These are phyloP conservation scores for Amauroascus niger DNA, from an alignment of 2,329 filamentous ascomycete genomes.

Conservation along the genomic window DNA sequence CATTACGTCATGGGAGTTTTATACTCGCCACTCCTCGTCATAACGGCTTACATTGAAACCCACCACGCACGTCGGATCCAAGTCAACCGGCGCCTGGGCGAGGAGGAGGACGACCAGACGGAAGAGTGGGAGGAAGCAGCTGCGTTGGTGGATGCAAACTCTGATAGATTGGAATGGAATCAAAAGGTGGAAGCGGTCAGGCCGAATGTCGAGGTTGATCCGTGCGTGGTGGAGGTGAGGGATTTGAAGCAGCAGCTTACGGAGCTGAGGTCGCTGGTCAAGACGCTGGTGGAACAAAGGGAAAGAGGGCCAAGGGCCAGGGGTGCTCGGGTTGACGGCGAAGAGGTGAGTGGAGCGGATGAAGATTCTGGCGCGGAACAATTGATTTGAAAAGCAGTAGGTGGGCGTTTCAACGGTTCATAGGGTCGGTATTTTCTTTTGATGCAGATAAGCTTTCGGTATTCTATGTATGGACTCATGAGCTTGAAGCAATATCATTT, in stretches of 20 bases:
- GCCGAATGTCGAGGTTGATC: slow-evolving; percentile 73
- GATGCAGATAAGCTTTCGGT: not conserved
- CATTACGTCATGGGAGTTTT: slow-evolving; percentile 77
- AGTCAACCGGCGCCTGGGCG: slow-evolving; percentile 65
- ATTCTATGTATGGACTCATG: too few species aligned
- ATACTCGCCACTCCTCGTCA: slow-evolving; percentile 72
- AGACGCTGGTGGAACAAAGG: slow-evolving; percentile 41
- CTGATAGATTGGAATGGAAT: slow-evolving; percentile 68
- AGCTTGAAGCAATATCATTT: too few species aligned
- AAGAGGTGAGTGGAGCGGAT: not conserved
- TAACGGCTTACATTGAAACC: slow-evolving; percentile 65
- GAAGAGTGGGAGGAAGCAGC: slow-evolving; percentile 89
- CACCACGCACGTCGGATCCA: slow-evolving; percentile 56
- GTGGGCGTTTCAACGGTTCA: not conserved
- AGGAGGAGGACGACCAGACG: slow-evolving; percentile 76
- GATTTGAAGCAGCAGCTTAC: slow-evolving; percentile 45
- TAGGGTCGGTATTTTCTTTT: not conserved
- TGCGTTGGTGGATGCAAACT: slow-evolving; percentile 45
- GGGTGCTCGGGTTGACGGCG: not conserved
- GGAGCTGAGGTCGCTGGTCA: slow-evolving; percentile 54
- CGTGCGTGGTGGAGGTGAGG: slow-evolving; percentile 56
- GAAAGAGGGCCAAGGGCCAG: not conserved
- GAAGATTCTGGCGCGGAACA: slow-evolving; percentile 2
- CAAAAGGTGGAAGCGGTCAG: slow-evolving; percentile 66
- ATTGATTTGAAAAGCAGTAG: not conserved